Base-by-base conservation (phyloP, 192 early-diverging fungal genomes). In the Umbelopsis ramanniana region DNA sequence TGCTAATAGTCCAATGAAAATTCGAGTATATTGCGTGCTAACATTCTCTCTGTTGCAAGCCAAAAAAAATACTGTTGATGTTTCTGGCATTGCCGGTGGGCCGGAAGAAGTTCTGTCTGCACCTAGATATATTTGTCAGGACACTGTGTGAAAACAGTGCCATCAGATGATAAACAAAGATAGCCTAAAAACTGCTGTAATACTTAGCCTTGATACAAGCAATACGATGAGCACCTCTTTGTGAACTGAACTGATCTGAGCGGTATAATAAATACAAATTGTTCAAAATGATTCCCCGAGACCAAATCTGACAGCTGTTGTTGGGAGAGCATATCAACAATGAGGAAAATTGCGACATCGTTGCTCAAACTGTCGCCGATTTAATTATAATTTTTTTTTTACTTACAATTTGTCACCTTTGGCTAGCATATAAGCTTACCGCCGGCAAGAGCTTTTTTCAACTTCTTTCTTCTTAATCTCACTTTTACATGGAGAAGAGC, bases 301-400 rank as follows among this genome's bases (percentile, higher is more conserved):
- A 50, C 9, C 19, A 50, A 12, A 43, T 12, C 40, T 43, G 48
- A 21, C 19, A 17, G 48, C 48, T 19, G 6, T 21, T 50, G 6
- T 50, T n/a, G 6, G 19, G 33, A 12, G 57, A 63, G 57, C 57
- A 63, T 63, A 63, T 63, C 57, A 63, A 12, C 23, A 29, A 6
- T 22, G 24, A 29, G 33, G 57, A 37, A 63, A 63, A 63, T 63
- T 63, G 57, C 57, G 57, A 63, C 57, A 63, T 37, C 26, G 33
- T 37, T 8, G 33, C 3, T 19, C 29, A 37, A 35, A 4, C 12
- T 12, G 57, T 63, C 57, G 57, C 57, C 57, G 57, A 63, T 63
- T 35, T 63, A 63, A 63, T 37, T 29, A 38, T 60, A n/a, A n/a
- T 35, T 63, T 37, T 63, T 63, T 63, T 22, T 26, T 14, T 26